Base-by-base conservation (phyloP, 2,329 filamentous ascomycete genomes). In the Dendrostoma leiphaemia region DNA sequence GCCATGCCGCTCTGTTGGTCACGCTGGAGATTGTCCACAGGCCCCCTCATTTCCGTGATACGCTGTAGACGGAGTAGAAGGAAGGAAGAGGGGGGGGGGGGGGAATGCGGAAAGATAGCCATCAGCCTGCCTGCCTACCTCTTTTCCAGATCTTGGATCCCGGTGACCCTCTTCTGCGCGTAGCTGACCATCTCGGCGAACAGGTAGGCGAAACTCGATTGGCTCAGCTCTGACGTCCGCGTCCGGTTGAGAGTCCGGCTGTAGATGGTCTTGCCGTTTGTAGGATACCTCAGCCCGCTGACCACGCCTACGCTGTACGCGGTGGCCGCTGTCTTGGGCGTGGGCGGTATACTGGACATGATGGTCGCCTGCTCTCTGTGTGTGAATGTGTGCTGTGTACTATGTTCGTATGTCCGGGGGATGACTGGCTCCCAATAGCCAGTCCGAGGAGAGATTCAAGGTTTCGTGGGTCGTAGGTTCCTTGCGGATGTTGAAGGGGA, bases 171-270 rank as follows among this genome's bases (percentile, higher is more conserved):
- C 65, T 86, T 82, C 71, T 97, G 94, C 62, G 94, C 93, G 72
- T 97, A 97, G 65, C 85, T 87, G 47, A 99, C 92, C 89, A 97
- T 96, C 76, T 97, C 93, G 57, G 88, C 87, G 69, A 99, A 97
- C 56, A 99, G 80, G 71, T 96, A 97, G 38, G 94, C 93, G 73
- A 99, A 97, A 73, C 90, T 91, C 10, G 94, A 85, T 68, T 95
- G 89, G 71, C 91, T 96, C 62, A 95, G 84, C 77, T 97, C 93
- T 55, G 89, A 83, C 64, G 89, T 90, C 70, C 91, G 90, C 64
- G 86, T 88, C 60, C 94, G 89, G 74, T 97, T 97, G 58, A 97
- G 79, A 59, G 96, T 91, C 52, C 94, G 84, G 78, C 97, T 91
- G 78, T 97, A 99, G 76, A 99, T 97, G 61, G 91, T 96, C 77